These are phyloP conservation scores for Phytophthora fragariae DNA, from an alignment of 352 stramenopile species.

Conservation along the genomic window DNA sequence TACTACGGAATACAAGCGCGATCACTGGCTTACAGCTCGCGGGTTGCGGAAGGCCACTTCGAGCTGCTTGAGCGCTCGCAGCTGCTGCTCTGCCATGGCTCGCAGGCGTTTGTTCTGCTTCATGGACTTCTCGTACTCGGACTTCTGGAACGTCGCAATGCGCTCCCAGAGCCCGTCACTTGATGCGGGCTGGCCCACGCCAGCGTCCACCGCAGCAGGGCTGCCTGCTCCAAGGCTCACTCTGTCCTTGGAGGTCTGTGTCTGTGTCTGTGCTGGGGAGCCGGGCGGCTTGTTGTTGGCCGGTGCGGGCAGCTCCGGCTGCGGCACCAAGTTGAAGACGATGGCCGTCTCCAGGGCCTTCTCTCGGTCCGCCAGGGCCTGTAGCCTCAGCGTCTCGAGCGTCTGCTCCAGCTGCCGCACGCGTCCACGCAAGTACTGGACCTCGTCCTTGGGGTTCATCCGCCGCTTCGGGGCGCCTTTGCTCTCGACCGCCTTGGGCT, in stretches of 20 bases:
- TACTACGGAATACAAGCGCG: constrained; percentile 30
- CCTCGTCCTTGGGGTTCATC: constrained; percentile 44
- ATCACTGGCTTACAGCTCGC: constrained; percentile 38
- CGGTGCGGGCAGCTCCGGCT: constrained; percentile 25
- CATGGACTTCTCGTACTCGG: constrained; percentile 36
- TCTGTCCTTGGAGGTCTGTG: constrained; percentile 17
- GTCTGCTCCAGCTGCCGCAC: constrained; percentile 33
- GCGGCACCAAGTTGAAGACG: constrained; percentile 39
- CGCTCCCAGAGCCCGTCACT: constrained; percentile 40
- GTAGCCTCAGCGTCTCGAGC: constrained; percentile 32
- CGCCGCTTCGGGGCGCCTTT: constrained; percentile 20
- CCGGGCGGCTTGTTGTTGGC: constrained; percentile 17
- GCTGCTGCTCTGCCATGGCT: constrained; percentile 43
- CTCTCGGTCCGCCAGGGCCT: constrained; percentile 28
- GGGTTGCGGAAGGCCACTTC: constrained; percentile 43
- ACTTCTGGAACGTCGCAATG: constrained; percentile 42
- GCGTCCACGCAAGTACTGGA: constrained; percentile 29
- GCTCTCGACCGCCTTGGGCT: constrained; percentile 10
- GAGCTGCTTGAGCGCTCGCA: constrained; percentile 43
- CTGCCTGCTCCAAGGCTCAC: constrained; percentile 11
- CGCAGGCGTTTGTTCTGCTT: constrained; percentile 47
- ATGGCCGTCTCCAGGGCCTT: constrained; percentile 37
- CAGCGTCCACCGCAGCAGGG: constrained; percentile 23
- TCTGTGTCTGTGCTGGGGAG: constrained; percentile 22
- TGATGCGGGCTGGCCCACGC: constrained; percentile 3